These are phyloP conservation scores for Platanus orientalis DNA, from an alignment of 164 flowering plant genomes.

Conservation along the genomic window DNA sequence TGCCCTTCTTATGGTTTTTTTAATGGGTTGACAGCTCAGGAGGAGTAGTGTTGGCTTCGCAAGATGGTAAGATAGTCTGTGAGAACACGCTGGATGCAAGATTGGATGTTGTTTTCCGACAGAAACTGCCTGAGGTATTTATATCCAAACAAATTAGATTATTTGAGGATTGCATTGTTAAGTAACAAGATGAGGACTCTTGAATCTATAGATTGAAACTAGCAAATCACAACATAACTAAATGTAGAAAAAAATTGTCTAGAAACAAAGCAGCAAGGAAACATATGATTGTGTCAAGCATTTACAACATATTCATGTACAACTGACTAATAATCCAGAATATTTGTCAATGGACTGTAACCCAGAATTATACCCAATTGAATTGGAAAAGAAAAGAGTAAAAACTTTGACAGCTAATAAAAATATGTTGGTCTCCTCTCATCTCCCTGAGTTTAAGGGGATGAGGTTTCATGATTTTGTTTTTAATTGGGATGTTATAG, in stretches of 20 bases:
- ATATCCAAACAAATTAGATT: neutral
- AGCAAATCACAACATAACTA: neutral
- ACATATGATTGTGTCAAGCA: too few relatives aligned
- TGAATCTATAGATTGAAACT: too few relatives aligned
- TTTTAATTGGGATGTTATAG: too few relatives aligned
- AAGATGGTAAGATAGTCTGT: constrained; percentile 64
- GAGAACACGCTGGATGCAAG: constrained; percentile 68
- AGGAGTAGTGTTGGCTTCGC: constrained; percentile 63
- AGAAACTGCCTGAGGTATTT: constrained; percentile 62
- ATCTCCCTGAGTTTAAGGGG: too few relatives aligned
- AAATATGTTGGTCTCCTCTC: too few relatives aligned
- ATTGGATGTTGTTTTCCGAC: constrained; percentile 48
- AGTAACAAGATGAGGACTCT: too few relatives aligned
- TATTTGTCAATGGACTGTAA: neutral
- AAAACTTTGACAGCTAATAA: neutral
- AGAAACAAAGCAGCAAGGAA: too few relatives aligned
- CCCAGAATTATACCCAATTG: neutral
- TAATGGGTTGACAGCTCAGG: constrained; percentile 32
- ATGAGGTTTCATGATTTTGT: too few relatives aligned
- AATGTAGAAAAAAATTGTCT: too few relatives aligned
- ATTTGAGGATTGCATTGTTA: neutral
- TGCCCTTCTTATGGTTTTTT: neutral
- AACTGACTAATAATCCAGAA: neutral
- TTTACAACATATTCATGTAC: too few relatives aligned
- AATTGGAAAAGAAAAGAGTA: neutral